Conservation (phyloP, 768 basidiomycete genomes). For the Mycena amicta region DNA sequence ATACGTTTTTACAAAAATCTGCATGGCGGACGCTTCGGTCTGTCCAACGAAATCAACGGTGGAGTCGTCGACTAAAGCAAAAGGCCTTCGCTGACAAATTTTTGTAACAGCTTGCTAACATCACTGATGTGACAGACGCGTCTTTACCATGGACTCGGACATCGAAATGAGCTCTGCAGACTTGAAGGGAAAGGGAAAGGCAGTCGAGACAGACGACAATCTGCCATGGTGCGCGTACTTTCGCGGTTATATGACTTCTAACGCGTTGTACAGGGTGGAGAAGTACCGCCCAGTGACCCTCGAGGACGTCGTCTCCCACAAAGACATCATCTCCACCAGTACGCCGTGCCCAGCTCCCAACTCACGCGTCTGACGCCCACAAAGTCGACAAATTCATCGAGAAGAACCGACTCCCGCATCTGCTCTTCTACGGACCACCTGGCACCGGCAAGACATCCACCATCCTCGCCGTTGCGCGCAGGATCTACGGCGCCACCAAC, state of each 20-base stretch:
- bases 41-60: slow-evolving; percentile 88
- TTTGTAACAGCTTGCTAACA: too few species aligned
- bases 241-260: slow-evolving; percentile 3
- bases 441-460: slow-evolving; percentile 99
- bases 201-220: slow-evolving; percentile 55
- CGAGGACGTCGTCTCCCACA: slow-evolving; percentile 95
- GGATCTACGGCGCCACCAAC: slow-evolving; percentile 80
- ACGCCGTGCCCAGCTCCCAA: slow-evolving; percentile 30
- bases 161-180: slow-evolving; percentile 48
- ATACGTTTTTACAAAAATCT: slow-evolving; percentile 98
- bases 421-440: slow-evolving; percentile 97
- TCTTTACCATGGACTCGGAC: slow-evolving; percentile 56
- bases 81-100: slow-evolving; percentile 32
- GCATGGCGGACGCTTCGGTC: slow-evolving; percentile 86
- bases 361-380: slow-evolving; percentile 14
- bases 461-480: slow-evolving; percentile 91
- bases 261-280: slow-evolving; percentile 74
- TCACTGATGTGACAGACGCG: slow-evolving; percentile 11
- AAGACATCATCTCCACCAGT: slow-evolving; percentile 96
- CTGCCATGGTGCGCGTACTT: slow-evolving; percentile 74
- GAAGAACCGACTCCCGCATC: slow-evolving; percentile 90
- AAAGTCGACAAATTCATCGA: slow-evolving; percentile 99
- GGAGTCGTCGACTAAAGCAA: slow-evolving; percentile 93
- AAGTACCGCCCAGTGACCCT: slow-evolving; percentile 93
- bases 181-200: slow-evolving; percentile 78